Evolutionary conservation across 108 stramenopile species (phyloP), one percentile per base, ranked within the genome.

Genomic region (Cylindrotheca closterium): DNA sequence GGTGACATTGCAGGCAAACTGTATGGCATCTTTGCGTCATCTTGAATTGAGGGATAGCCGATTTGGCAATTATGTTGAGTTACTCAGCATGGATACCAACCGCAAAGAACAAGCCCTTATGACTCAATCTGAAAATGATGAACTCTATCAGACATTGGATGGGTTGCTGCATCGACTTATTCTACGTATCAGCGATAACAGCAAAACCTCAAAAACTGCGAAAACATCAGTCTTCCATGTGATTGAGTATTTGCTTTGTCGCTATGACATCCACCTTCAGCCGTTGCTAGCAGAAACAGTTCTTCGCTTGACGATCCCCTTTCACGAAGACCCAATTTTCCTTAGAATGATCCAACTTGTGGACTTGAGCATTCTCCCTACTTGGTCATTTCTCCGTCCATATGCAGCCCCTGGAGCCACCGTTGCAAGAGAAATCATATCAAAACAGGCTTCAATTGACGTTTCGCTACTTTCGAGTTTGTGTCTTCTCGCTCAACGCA

Each of bases 221-320:
- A 49, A 60, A 3, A 46, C 54, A 5, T 24, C 34, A 26, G 68
- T 62, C 18, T 63, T 87, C 12, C 81, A 87, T 52, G 78, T 90
- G 17, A 58, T 90, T 37, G 92, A 93, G 61, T 93, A 83, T 55
- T 65, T 93, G 23, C 51, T 93, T 7, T 78, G 88, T 10, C 67
- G 65, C 22, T 90, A 89, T 64, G 73, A 87, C 15, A 66, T 93
- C 7, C 89, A 93, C 48, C 29, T 78, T 17, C 83, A 80, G 1
- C 60, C 77, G n/a, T 52, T 42, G 23, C 33, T 65, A 7, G 73
- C 79, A n/a, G 34, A 51, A 12, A 63, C 69, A 15, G 31, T 83
- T 25, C 70, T 88, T 0, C 53, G 67, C 52, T 55, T 70, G 0
- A 59, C 85, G 24, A 53, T 89, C 19, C 88, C 91, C 4, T 67